Evolutionary conservation across 2,329 filamentous ascomycete species (phyloP), one percentile per base, ranked within the genome.

Genomic region (Fragosphaeria purpurea): DNA sequence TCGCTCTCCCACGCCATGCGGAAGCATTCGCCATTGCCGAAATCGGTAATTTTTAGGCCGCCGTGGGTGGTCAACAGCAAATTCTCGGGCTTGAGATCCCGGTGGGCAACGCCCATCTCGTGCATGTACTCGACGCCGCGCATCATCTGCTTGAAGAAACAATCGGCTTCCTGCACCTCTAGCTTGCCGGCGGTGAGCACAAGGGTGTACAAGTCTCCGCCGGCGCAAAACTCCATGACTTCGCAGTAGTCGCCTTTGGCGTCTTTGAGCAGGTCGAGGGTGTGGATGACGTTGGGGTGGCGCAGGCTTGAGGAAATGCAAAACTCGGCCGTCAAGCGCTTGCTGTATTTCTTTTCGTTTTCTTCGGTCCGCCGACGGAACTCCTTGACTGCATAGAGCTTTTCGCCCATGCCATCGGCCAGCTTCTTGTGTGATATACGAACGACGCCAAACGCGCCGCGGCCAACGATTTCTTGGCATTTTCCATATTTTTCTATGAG

Each of bases 1-100:
- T 97, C 90, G 49, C 89, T 93, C 68, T 98, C 93, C 93, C 93
- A 98, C 2, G 93, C 93, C 91, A 97, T 97, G 50, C 93, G 85
- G 77, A 98, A 98, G 68, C 93, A 98, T 68, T 98, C 93, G 61
- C 93, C 93, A 61, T 98, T 98, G 55, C 93, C 93, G 60, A 98
- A 98, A 66, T 98, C 93, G 33, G 93, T 97, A 57, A 98, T 98
- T 64, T 98, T 98, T 59, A 98, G 80, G 11, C 83, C 87, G 52
- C 93, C 93, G 57, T 90, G 88, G 0, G 87, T 93, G 4, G 93
- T 98, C 50, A 98, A 76, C 1, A 98, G 81, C 10, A 98, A 76
- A 59, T 98, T 98, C 67, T 98, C 93, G 0, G 93, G 93, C 68
- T 98, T 98, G 44, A 98, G 72, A 62, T 98, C 93, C 55, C 93